Evolutionary conservation across 306 rosid species (phyloP).

Genomic region (Carpinus fangiana): DNA sequence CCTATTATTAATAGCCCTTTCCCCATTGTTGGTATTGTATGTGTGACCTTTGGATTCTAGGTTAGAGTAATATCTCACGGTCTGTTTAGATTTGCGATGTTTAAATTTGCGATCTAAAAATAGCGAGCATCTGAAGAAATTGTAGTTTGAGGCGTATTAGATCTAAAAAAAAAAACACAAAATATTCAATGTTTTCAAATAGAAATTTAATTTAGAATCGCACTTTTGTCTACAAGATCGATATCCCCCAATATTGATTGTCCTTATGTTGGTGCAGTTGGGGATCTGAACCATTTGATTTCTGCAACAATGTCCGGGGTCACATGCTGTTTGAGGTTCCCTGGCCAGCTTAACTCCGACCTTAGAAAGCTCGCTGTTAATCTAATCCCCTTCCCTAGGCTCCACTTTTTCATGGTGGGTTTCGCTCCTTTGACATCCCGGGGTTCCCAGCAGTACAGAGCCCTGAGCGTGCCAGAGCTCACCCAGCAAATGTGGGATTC

Average conservation of each 20-base stretch:
- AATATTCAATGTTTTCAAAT: no score
- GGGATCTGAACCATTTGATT: constrained; percentile 69
- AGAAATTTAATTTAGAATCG: no score
- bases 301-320: constrained; percentile 78
- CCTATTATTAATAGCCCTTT: neutral
- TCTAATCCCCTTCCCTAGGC: constrained; percentile 73
- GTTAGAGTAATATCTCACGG: no score
- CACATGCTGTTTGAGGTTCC: constrained; percentile 68
- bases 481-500: constrained; percentile 81
- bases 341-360: constrained; percentile 71
- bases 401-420: constrained; percentile 75
- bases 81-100: no score
- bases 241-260: neutral
- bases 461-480: constrained; percentile 62
- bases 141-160: no score
- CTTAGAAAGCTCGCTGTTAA: constrained; percentile 66
- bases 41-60: neutral
- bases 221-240: no score
- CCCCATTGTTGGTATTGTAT: neutral
- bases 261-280: constrained; percentile 37
- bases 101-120: no score
- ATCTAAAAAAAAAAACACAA: no score
- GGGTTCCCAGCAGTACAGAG: constrained; percentile 60
- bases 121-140: no score
- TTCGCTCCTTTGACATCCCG: constrained; percentile 76